phyloP scores from a whole-genome alignment of 2,329 filamentous ascomycete species.

The Penicillium sp. region DNA sequence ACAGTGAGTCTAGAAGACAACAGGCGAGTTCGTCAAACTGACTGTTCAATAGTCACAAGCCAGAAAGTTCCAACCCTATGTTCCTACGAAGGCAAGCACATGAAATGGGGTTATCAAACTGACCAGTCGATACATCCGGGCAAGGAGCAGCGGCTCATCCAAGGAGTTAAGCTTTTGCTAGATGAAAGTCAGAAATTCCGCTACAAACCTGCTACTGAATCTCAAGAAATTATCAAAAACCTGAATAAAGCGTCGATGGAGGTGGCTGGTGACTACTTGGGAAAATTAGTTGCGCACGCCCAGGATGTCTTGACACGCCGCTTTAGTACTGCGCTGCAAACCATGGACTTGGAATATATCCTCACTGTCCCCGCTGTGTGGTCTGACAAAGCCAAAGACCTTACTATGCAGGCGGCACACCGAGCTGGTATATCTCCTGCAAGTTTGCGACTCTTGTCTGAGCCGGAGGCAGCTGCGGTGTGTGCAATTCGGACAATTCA shows the following conservation, averaged over 20 bases:
- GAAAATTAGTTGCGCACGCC: constrained; percentile 3
- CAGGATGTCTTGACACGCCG: constrained; percentile 6
- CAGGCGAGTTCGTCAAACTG: background rate
- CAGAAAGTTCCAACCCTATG: constrained; percentile 23
- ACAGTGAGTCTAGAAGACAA: constrained; percentile 11
- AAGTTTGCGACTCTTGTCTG: constrained; percentile 19
- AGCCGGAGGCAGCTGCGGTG: constrained; percentile 35
- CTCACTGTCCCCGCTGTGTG: constrained; percentile 36
- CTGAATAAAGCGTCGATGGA: constrained; percentile 1
- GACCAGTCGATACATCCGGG: constrained; percentile 5
- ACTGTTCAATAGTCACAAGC: constrained; percentile 9
- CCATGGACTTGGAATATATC: constrained; percentile 24
- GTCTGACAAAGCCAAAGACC: constrained; percentile 35
- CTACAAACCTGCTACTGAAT: constrained; percentile 9
- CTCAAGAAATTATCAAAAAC: background rate
- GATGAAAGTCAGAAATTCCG: constrained; percentile 5
- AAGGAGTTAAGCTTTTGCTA: constrained; percentile 25
- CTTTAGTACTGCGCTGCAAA: constrained; percentile 9
- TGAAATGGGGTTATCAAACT: constrained; percentile 28
- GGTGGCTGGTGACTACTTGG: constrained; percentile 13
- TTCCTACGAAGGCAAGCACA: constrained; percentile 4
- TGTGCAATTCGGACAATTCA: constrained; percentile 30
- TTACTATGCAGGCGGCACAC: constrained; percentile 24
- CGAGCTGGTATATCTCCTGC: constrained; percentile 12
- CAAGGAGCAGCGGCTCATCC: constrained; percentile 19